A percentile compares a stretch with the other conserved stretches of the same genome.
These are phyloP conservation scores for Pseudonectria foliicola DNA, from an alignment of 2,329 filamentous ascomycete genomes.

Conservation along the genomic window DNA sequence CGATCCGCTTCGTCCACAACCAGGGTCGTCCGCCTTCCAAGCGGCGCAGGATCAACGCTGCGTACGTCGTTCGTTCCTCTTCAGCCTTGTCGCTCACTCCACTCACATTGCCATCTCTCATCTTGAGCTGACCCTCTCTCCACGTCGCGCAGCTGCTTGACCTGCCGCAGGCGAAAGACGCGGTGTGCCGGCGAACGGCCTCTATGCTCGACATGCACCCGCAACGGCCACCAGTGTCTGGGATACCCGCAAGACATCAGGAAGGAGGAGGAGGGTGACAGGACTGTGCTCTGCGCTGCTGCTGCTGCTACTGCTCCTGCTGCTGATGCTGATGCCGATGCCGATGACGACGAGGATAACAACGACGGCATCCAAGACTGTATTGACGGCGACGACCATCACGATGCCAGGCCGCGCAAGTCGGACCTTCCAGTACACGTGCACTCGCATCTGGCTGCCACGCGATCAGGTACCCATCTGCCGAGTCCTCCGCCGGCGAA, in stretches of 20 bases:
- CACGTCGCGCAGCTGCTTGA: constrained; percentile 14
- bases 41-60: constrained; percentile 69
- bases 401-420: constrained; percentile 28
- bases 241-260: constrained; percentile 55
- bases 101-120: not conserved
- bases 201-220: constrained; percentile 63
- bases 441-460: too few species aligned
- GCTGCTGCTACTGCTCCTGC: too few species aligned
- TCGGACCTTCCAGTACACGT: not conserved
- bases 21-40: constrained; percentile 76
- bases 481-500: constrained; percentile 5
- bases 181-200: constrained; percentile 68
- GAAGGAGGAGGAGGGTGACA: constrained; percentile 32
- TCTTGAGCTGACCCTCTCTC: constrained; percentile 3
- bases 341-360: constrained; percentile 8
- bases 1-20: constrained; percentile 74
- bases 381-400: constrained; percentile 29
- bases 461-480: too few species aligned
- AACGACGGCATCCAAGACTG: constrained; percentile 23
- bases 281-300: constrained; percentile 5
- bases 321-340: too few species aligned
- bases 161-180: constrained; percentile 70
- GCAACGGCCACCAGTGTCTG: constrained; percentile 62
- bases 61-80: constrained; percentile 43
- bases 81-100: not conserved